Percentiles rank a stretch among this genome's conserved stretches.
Conservation (phyloP, 345 rosid species). For the Lepidium didymum region DNA sequence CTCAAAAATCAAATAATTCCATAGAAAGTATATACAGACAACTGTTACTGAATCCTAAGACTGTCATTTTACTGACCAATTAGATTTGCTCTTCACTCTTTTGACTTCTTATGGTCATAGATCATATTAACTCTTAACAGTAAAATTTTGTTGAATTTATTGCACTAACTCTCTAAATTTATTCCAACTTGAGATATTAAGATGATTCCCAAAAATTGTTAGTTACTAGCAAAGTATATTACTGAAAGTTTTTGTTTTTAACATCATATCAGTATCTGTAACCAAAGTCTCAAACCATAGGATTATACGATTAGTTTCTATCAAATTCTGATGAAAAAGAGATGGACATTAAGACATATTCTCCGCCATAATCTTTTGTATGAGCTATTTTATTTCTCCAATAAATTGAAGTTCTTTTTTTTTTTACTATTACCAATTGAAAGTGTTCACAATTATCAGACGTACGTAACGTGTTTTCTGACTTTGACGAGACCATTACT, state of each 20-base stretch:
- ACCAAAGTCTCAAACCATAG: too few relatives aligned
- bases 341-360: too few relatives aligned
- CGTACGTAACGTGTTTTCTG: neutral
- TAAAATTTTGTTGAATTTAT: neutral
- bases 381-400: too few relatives aligned
- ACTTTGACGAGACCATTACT: neutral
- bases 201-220: neutral
- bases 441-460: neutral
- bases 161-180: neutral
- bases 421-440: neutral
- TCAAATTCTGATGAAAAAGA: too few relatives aligned
- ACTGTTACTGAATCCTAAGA: neutral
- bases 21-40: neutral
- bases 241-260: too few relatives aligned
- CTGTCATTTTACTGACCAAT: neutral
- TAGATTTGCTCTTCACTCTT: neutral
- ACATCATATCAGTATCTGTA: too few relatives aligned
- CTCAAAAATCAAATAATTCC: neutral
- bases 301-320: too few relatives aligned
- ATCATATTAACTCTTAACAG: neutral
- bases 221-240: too few relatives aligned
- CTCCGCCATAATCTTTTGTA: too few relatives aligned
- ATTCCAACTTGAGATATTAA: conserved; percentile 1
- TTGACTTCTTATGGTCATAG: conserved; percentile 9
- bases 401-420: neutral